Percentiles rank a stretch among this genome's conserved stretches.
These are phyloP conservation scores for Tulasnella calospora DNA, from an alignment of 768 basidiomycete genomes.

Conservation along the genomic window DNA sequence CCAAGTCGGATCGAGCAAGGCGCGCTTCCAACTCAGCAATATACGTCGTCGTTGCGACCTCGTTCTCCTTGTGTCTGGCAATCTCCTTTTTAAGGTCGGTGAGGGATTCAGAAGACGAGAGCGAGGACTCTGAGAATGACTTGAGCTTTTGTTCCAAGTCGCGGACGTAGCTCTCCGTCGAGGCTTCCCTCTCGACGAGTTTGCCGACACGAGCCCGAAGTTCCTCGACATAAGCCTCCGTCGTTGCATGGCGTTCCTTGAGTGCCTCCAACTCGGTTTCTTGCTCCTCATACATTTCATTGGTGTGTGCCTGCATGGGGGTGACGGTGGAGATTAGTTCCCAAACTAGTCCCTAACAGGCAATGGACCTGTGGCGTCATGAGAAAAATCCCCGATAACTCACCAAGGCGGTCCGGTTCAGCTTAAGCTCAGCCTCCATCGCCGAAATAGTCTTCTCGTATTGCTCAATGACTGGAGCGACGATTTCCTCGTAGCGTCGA, in stretches of 20 bases:
- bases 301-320: constrained; percentile 58
- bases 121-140: constrained; percentile 70
- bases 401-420: constrained; percentile 75
- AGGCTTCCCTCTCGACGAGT: constrained; percentile 79
- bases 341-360: constrained; percentile 4
- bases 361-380: background rate
- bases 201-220: constrained; percentile 73
- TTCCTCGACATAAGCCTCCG: constrained; percentile 84
- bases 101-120: constrained; percentile 72
- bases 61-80: constrained; percentile 65
- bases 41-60: constrained; percentile 67
- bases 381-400: constrained; percentile 20
- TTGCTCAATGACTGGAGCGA: constrained; percentile 96
- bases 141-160: constrained; percentile 93
- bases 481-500: constrained; percentile 83
- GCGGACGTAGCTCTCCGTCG: constrained; percentile 91
- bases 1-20: constrained; percentile 72
- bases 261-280: constrained; percentile 69
- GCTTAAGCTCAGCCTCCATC: constrained; percentile 86
- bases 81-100: constrained; percentile 82
- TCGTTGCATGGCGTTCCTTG: constrained; percentile 64
- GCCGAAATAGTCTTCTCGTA: constrained; percentile 96
- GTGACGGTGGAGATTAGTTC: background rate
- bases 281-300: constrained; percentile 89
- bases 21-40: constrained; percentile 82